These are phyloP conservation scores for Obba rivulosa DNA, from an alignment of 768 basidiomycete species.

Conservation along the genomic window DNA sequence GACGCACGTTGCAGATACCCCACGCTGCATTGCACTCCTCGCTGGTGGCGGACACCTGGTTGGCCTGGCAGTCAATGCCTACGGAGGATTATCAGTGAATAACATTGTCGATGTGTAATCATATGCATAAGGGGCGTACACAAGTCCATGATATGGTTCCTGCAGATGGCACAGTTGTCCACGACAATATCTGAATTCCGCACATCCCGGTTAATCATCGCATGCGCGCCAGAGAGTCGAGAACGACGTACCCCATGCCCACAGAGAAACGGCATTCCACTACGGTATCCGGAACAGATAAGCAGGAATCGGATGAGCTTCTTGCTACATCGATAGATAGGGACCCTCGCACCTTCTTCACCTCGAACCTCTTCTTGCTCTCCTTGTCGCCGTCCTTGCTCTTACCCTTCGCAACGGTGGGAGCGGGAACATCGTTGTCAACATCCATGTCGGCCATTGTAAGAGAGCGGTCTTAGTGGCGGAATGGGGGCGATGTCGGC, in stretches of 20 bases:
- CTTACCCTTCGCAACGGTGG: conserved; percentile 31
- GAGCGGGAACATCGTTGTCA: conserved; percentile 41
- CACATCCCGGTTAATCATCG: neutral
- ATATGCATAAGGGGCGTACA: conserved; percentile 72
- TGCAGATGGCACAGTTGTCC: conserved; percentile 99
- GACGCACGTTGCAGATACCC: conserved; percentile 94
- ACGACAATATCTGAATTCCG: conserved; percentile 82
- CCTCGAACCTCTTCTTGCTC: conserved; percentile 86
- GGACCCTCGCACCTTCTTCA: conserved; percentile 87
- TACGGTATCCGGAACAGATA: conserved; percentile 25
- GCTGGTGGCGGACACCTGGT: conserved; percentile 93
- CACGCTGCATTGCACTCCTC: conserved; percentile 98
- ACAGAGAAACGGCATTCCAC: conserved; percentile 99
- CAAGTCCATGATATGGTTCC: conserved; percentile 99
- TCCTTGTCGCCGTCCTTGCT: conserved; percentile 57
- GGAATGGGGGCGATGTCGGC: neutral
- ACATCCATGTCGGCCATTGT: conserved; percentile 68
- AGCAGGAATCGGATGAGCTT: neutral
- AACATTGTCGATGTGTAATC: no score
- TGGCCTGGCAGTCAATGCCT: conserved; percentile 99
- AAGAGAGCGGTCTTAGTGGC: no score
- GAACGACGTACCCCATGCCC: conserved; percentile 85
- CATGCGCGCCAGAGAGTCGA: neutral
- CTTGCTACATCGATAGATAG: neutral
- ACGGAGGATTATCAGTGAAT: neutral